phyloP scores from a whole-genome alignment of 108 stramenopile species.

The Nitzschia putrida region DNA sequence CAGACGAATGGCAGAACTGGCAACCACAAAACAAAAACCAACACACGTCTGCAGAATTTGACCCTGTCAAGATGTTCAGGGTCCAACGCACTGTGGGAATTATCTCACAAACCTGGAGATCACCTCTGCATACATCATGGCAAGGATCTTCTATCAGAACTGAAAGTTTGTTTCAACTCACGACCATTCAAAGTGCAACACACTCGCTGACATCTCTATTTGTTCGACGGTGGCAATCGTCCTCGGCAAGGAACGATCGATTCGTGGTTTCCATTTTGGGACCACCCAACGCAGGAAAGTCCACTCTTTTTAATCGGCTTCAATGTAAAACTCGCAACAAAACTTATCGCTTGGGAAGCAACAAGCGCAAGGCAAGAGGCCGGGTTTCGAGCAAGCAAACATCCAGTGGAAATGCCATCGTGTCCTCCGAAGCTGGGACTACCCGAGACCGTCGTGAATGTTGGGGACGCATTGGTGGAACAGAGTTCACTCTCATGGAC shows the following conservation, averaged over 20 bases:
- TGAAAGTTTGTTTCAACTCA: not conserved
- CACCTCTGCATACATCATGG: no score
- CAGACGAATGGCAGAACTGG: no score
- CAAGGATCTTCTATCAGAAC: no score
- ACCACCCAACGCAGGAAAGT: conserved; percentile 92
- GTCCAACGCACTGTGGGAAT: no score
- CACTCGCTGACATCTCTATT: not conserved
- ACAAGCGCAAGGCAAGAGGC: conserved; percentile 26
- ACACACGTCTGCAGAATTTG: no score
- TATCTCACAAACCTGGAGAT: no score
- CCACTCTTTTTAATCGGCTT: conserved; percentile 84
- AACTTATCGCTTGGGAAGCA: conserved; percentile 59
- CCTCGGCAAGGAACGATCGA: not conserved
- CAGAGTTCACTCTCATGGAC: conserved; percentile 79
- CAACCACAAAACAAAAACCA: no score
- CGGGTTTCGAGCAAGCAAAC: conserved; percentile 45
- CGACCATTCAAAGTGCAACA: not conserved
- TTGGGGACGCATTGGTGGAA: conserved; percentile 80
- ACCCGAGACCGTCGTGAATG: conserved; percentile 88
- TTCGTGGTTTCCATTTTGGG: conserved; percentile 78
- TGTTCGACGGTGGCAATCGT: not conserved
- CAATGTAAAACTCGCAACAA: conserved; percentile 76
- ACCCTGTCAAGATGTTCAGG: no score
- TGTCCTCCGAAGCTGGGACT: conserved; percentile 78
- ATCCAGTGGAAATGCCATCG: conserved; percentile 76